phyloP scores from a whole-genome alignment of 352 stramenopile species.

The Pythium diclinum region DNA sequence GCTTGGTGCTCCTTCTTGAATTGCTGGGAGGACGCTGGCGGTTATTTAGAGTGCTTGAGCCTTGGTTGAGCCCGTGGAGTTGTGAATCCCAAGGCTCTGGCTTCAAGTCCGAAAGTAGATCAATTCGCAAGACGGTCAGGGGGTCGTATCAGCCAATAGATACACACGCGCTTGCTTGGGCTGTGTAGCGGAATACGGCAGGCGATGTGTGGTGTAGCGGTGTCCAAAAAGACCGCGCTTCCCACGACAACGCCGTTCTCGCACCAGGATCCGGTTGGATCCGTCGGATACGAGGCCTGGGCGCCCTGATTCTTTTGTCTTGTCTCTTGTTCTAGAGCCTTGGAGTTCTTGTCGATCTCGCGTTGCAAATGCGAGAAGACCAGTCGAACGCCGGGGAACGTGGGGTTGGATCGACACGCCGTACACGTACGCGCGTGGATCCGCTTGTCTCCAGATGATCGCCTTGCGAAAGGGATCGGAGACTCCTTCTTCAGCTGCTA shows the following conservation, averaged over 20 bases:
- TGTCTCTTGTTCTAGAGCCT: neutral
- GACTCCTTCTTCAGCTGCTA: neutral
- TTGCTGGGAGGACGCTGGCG: too few relatives aligned
- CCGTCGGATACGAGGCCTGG: neutral
- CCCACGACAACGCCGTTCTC: neutral
- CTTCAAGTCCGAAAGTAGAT: too few relatives aligned
- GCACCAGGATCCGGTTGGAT: neutral
- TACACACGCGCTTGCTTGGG: too few relatives aligned
- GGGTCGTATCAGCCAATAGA: too few relatives aligned
- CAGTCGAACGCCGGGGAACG: neutral
- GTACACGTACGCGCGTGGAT: neutral
- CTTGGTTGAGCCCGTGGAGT: too few relatives aligned
- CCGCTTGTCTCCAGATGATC: neutral
- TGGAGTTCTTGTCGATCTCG: neutral
- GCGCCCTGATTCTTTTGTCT: neutral
- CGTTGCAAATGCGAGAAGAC: neutral
- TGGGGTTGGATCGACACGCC: neutral
- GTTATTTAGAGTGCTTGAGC: too few relatives aligned
- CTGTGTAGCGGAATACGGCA: too few relatives aligned
- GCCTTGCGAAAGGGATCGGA: neutral
- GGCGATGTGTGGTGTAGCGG: neutral
- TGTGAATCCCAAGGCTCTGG: too few relatives aligned
- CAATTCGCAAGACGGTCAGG: too few relatives aligned
- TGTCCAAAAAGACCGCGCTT: neutral
- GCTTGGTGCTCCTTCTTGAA: too few relatives aligned